phyloP scores from a whole-genome alignment of 176 grass and related monocot genomes.

The Phyllostachys edulis region DNA sequence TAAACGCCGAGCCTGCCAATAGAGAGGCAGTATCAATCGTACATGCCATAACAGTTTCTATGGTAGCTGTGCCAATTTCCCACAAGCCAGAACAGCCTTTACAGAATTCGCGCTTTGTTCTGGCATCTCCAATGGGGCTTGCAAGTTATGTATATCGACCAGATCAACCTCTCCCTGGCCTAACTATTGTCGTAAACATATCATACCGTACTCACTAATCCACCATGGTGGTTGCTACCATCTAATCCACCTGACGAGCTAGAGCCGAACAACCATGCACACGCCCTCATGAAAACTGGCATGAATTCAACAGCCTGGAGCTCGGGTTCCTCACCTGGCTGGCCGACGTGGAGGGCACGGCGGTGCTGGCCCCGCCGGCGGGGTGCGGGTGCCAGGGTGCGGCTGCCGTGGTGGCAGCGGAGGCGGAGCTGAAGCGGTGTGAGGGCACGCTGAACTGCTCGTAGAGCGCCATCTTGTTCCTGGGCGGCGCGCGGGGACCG shows the following conservation, averaged over 20 bases:
- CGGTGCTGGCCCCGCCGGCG: not conserved
- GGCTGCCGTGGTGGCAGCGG: slow-evolving; percentile 25
- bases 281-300: not conserved
- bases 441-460: slow-evolving; percentile 88
- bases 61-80: not conserved
- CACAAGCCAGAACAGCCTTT: not conserved
- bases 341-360: slow-evolving; percentile 36
- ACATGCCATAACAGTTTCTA: not conserved
- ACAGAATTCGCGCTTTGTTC: not conserved
- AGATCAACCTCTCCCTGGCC: not conserved
- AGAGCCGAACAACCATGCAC: not conserved
- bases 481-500: slow-evolving; percentile 76
- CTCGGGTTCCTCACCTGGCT: slow-evolving; percentile 37
- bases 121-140: not conserved
- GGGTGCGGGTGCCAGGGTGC: slow-evolving; percentile 22
- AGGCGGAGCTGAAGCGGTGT: slow-evolving; percentile 33
- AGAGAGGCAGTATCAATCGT: not conserved
- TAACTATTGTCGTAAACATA: not conserved
- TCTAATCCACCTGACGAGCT: not conserved
- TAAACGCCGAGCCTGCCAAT: not conserved
- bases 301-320: not conserved
- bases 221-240: not conserved
- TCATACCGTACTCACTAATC: not conserved
- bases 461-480: slow-evolving; percentile 99
- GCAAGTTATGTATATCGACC: not conserved